Evolutionary conservation across 371 early-diverging fungal species (phyloP), one percentile per base, ranked within the genome.

Genomic region (Chytridium lagenaria): DNA sequence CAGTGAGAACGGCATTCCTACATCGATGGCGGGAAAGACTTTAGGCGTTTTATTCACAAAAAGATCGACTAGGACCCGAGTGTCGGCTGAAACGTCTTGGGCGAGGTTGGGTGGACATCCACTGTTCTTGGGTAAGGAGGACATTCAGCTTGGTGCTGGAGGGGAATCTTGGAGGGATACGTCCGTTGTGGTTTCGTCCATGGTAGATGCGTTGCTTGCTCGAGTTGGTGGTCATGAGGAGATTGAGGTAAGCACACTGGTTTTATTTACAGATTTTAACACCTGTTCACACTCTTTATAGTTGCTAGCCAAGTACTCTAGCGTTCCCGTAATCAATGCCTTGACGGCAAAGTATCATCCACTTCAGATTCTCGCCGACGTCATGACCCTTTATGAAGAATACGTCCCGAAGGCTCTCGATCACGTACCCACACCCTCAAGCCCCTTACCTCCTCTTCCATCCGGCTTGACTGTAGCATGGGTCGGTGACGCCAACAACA

Each of bases 401-500:
- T 84, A 75, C 49, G 69, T 73, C 1, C 71, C 77, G 40, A 65
- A 80, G 28, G 77, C 80, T 78, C 63, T 76, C 2, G 26, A 3
- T 1, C 50, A 16, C 26, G 22, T 80, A 55, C 30, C 61, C 23
- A 88, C 59, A 31, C 80, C 40, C 66, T 81, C 22, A 0, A 31
- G 30, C 22, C 77, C 79, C 16, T 61, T 76, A 19, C 79, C 79
- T 16, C 76, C 69, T 28, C 74, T 81, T 22, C 77, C 79, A 0
- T 3, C 5, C n/a, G 39, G 23, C 23, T 80, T 93, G 19, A 89
- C 88, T 36, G 90, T 96, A 23, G 95, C 96, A 16, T 98, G 98
- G 97, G 91, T 98, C 5, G 98, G 98, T 64, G 98, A 98, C 79
- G 91, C 93, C 34, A 98, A 98, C 84, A 98, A 98, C 82, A 93